Conservation (phyloP, 495 filamentous ascomycete genomes). For the Talaromyces nanjingensis region DNA sequence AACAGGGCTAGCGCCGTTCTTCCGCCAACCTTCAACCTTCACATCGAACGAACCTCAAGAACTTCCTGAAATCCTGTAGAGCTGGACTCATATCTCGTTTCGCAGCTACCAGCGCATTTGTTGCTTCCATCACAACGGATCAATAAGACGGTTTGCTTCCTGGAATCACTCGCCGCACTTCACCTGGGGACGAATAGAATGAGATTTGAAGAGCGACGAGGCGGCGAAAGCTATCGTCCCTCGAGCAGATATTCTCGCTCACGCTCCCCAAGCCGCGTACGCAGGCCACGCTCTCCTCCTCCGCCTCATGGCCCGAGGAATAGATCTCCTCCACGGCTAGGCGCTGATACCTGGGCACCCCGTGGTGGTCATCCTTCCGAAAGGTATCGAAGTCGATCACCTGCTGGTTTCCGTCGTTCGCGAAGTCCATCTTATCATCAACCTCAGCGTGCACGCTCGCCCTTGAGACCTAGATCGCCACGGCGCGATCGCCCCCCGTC, state of each 20-base stretch:
- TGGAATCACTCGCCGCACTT: not conserved
- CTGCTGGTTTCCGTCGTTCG: constrained; percentile 33
- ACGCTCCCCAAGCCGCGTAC: constrained; percentile 30
- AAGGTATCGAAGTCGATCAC: constrained; percentile 39
- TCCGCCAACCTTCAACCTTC: no score
- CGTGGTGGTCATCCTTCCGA: constrained; percentile 26
- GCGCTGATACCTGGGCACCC: constrained; percentile 46
- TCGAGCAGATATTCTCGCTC: constrained; percentile 30
- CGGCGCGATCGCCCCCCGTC: constrained; percentile 39
- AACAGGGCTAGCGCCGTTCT: not conserved
- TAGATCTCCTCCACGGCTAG: constrained; percentile 26
- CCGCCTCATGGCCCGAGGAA: constrained; percentile 28
- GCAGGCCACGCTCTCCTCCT: constrained; percentile 34
- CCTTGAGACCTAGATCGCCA: constrained; percentile 39
- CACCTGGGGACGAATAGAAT: not conserved
- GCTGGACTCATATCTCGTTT: not conserved
- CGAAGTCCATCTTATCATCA: constrained; percentile 35
- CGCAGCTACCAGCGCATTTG: not conserved
- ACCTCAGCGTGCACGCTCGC: constrained; percentile 32
- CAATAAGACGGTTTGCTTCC: not conserved
- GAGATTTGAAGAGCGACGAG: constrained; percentile 47
- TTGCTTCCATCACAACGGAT: not conserved
- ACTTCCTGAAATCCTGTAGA: not conserved
- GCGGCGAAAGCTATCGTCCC: constrained; percentile 50
- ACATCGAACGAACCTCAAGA: no score